These are phyloP conservation scores for Paramecium sonneborni DNA, from an alignment of 73 alveolate species.

Conservation along the genomic window DNA sequence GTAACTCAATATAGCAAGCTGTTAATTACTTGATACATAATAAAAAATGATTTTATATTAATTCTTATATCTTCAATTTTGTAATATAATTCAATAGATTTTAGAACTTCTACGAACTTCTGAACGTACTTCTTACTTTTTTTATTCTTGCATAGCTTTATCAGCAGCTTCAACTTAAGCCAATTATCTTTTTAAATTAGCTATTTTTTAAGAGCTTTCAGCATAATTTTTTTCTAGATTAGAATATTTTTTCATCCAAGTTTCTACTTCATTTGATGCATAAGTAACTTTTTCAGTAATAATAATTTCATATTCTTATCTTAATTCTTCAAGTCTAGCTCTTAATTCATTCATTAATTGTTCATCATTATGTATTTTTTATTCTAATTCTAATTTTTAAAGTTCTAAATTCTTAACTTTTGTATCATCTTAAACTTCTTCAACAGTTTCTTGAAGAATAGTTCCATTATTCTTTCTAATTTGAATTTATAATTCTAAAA, in stretches of 20 bases:
- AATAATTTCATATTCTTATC: not conserved
- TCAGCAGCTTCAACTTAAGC: constrained; percentile 9
- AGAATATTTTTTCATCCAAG: constrained; percentile 33
- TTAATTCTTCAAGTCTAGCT: not conserved
- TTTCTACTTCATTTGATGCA: constrained; percentile 43
- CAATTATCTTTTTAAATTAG: not conserved
- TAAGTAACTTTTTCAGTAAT: constrained; percentile 14
- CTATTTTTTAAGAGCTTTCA: not conserved
- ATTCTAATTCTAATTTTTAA: not conserved
- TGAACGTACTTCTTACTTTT: not conserved
- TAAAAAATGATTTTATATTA: not conserved
- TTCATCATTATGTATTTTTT: not conserved
- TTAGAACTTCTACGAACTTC: constrained; percentile 32
- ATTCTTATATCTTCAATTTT: not conserved
- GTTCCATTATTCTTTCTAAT: not conserved
- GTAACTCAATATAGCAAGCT: not conserved
- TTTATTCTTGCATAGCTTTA: not conserved
- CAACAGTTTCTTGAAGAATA: constrained; percentile 7
- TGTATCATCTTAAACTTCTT: constrained; percentile 32
- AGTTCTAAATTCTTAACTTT: constrained; percentile 5
- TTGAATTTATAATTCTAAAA: constrained; percentile 30
- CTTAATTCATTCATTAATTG: not conserved
- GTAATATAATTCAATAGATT: not conserved
- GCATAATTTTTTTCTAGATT: constrained; percentile 13
- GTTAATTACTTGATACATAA: not conserved